Evolutionary conservation across 2,329 filamentous ascomycete species (phyloP).

Genomic region (Pleoardoris graminearum): DNA sequence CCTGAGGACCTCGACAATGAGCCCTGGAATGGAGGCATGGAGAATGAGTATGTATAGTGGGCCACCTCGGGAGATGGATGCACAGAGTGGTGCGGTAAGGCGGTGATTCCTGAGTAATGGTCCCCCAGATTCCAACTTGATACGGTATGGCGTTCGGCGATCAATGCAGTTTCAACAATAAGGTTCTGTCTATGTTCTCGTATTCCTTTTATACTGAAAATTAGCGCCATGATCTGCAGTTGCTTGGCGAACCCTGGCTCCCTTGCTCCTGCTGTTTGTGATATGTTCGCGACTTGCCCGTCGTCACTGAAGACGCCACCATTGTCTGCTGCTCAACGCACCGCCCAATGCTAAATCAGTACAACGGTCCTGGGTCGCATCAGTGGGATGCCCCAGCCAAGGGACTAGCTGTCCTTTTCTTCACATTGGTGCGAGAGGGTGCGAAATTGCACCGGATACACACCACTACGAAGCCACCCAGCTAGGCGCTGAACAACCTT

Average conservation of each 20-base stretch:
- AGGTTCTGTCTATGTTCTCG: too few species aligned
- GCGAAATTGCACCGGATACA: conserved; percentile 3
- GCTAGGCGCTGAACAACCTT: background rate
- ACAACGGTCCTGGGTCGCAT: background rate
- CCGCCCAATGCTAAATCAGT: background rate
- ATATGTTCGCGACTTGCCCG: background rate
- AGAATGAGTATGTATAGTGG: background rate
- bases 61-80: too few species aligned
- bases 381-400: too few species aligned
- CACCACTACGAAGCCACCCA: background rate
- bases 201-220: too few species aligned
- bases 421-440: background rate
- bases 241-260: background rate
- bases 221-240: too few species aligned
- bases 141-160: too few species aligned
- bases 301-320: background rate
- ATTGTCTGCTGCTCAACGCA: background rate
- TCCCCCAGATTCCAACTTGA: too few species aligned
- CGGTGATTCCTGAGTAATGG: too few species aligned
- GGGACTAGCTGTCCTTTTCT: too few species aligned
- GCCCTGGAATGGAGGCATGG: background rate
- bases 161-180: too few species aligned
- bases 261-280: background rate
- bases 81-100: too few species aligned
- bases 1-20: background rate